These are phyloP conservation scores for Fusarium sp. DNA, from an alignment of 2,329 filamentous ascomycete species.

Conservation along the genomic window DNA sequence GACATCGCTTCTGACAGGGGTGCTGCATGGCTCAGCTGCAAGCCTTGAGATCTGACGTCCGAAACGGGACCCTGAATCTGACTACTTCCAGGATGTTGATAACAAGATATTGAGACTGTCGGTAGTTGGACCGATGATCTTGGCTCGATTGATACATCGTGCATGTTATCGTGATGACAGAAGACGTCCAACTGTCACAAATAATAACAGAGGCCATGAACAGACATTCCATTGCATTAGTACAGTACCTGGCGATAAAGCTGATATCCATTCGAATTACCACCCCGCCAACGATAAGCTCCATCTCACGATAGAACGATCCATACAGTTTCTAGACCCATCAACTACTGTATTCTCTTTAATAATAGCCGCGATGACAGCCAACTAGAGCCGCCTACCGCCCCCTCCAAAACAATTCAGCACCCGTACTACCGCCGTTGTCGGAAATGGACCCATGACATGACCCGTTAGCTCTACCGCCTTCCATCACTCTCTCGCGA, in stretches of 20 bases:
- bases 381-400: conserved; percentile 28
- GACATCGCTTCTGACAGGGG: conserved; percentile 37
- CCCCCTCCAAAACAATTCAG: not conserved
- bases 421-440: conserved; percentile 16
- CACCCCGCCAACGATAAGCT: conserved; percentile 38
- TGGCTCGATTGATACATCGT: not conserved
- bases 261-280: not conserved
- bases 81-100: not conserved
- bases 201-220: not conserved
- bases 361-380: conserved; percentile 39
- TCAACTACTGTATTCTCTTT: conserved; percentile 23
- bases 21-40: conserved; percentile 29
- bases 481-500: not conserved
- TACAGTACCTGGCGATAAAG: not conserved
- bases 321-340: conserved; percentile 20
- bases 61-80: conserved; percentile 30
- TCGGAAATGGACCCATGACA: conserved; percentile 27
- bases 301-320: conserved; percentile 7
- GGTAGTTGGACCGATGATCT: not conserved
- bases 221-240: too few relatives aligned
- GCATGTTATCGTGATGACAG: not conserved
- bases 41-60: conserved; percentile 31
- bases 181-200: not conserved
- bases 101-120: not conserved
- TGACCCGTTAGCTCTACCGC: conserved; percentile 1